A percentile compares a stretch with the other conserved stretches of the same genome.
Evolutionary conservation across 345 rosid species (phyloP).

Genomic region (Microthlaspi erraticum): DNA sequence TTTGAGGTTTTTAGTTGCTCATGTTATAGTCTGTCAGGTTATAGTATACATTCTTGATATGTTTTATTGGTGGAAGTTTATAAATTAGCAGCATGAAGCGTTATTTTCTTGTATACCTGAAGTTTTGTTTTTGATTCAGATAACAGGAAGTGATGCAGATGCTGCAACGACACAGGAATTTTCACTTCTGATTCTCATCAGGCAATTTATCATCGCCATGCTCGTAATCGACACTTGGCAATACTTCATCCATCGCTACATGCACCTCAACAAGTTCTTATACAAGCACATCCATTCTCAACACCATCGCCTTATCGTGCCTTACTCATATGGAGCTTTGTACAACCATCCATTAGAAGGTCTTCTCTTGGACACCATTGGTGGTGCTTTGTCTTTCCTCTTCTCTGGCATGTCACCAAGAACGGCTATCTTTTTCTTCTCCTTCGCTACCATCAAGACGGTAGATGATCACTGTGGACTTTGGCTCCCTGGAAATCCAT

Average conservation of each 20-base stretch:
- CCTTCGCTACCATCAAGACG: slow-evolving; percentile 71
- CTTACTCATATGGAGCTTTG: slow-evolving; percentile 70
- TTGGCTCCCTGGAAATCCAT: slow-evolving; percentile 78
- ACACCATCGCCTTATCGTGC: slow-evolving; percentile 68
- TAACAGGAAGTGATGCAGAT: slow-evolving; percentile 47
- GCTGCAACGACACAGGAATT: slow-evolving; percentile 28
- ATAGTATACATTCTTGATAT: not conserved
- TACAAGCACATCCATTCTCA: slow-evolving; percentile 49
- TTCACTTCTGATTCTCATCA: slow-evolving; percentile 36
- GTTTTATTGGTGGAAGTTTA: slow-evolving; percentile 11
- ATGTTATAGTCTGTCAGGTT: not conserved
- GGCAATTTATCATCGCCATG: slow-evolving; percentile 44
- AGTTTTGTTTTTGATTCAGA: slow-evolving; percentile 11
- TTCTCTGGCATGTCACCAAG: slow-evolving; percentile 78
- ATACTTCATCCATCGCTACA: slow-evolving; percentile 48
- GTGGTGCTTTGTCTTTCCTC: slow-evolving; percentile 78
- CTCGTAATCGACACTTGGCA: slow-evolving; percentile 49
- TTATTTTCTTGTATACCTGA: not conserved
- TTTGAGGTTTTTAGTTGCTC: not conserved
- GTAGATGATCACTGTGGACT: slow-evolving; percentile 83
- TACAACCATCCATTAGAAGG: slow-evolving; percentile 76
- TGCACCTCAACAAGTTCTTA: slow-evolving; percentile 48
- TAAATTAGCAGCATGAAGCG: slow-evolving; percentile 2
- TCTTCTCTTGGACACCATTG: slow-evolving; percentile 70
- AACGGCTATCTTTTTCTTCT: slow-evolving; percentile 53